Evolutionary conservation across 805 yeast genomes (phyloP).

Genomic region (Barnettozyma populi): DNA sequence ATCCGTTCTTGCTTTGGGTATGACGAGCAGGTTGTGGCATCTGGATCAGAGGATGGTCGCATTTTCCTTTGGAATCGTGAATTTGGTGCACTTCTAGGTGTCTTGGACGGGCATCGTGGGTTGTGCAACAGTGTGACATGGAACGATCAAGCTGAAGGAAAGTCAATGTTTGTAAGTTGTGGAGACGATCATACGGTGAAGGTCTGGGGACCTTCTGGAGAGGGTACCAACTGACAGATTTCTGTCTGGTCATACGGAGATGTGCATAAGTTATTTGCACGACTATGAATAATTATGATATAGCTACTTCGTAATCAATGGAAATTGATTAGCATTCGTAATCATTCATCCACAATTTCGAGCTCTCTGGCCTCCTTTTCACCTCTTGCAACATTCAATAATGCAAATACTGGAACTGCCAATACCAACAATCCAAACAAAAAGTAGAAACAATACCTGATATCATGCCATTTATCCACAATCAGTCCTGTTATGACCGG

Average conservation of each 20-base stretch:
- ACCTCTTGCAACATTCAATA: slow-evolving; percentile 60
- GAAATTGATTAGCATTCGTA: background rate
- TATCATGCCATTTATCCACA: slow-evolving; percentile 68
- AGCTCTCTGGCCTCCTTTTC: slow-evolving; percentile 44
- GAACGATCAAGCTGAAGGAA: slow-evolving; percentile 39
- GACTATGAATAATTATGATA: no score
- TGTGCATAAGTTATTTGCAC: background rate
- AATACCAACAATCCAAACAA: slow-evolving; percentile 46
- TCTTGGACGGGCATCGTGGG: slow-evolving; percentile 57
- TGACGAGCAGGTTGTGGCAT: slow-evolving; percentile 62
- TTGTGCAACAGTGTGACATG: slow-evolving; percentile 73
- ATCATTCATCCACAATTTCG: slow-evolving; percentile 23
- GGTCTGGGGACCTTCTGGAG: slow-evolving; percentile 49
- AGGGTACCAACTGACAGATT: background rate
- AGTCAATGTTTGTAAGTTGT: slow-evolving; percentile 67
- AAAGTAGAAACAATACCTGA: slow-evolving; percentile 67
- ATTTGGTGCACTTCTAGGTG: slow-evolving; percentile 57
- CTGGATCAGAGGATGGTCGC: slow-evolving; percentile 80
- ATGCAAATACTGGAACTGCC: slow-evolving; percentile 51
- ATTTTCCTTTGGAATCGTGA: slow-evolving; percentile 74
- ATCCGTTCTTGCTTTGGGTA: slow-evolving; percentile 75
- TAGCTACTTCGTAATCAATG: background rate
- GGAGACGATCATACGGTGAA: slow-evolving; percentile 75
- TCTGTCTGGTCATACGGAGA: background rate
- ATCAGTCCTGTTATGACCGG: slow-evolving; percentile 69